phyloP scores from a whole-genome alignment of 164 flowering plant genomes.

The Malania oleifera region DNA sequence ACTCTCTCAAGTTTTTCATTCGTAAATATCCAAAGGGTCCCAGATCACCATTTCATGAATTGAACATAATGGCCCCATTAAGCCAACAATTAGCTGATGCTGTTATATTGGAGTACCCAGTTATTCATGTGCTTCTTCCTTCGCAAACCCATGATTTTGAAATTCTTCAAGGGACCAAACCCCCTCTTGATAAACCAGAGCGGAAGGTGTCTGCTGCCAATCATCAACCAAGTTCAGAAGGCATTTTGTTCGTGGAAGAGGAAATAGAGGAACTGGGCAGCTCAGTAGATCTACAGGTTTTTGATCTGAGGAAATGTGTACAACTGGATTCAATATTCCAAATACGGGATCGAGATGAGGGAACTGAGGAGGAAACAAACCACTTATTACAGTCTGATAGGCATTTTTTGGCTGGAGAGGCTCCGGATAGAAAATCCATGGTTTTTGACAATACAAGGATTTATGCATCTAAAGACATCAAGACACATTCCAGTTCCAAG shows the following conservation, averaged over 20 bases:
- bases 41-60: conserved; percentile 50
- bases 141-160: conserved; percentile 55
- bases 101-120: conserved; percentile 68
- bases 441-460: neutral
- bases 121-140: conserved; percentile 68
- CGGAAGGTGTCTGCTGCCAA: conserved; percentile 13
- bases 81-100: conserved; percentile 44
- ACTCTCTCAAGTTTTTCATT: conserved; percentile 60
- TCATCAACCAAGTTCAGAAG: conserved; percentile 36
- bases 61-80: conserved; percentile 51
- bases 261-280: conserved; percentile 46
- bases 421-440: neutral
- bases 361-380: conserved; percentile 9
- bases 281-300: conserved; percentile 39
- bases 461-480: conserved; percentile 5
- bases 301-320: conserved; percentile 37
- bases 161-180: conserved; percentile 30
- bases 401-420: neutral
- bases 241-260: conserved; percentile 62
- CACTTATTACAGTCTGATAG: conserved; percentile 9
- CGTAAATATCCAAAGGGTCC: conserved; percentile 61
- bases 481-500: conserved; percentile 5
- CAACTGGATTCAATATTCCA: conserved; percentile 12
- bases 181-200: conserved; percentile 12
- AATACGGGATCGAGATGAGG: neutral